Evolutionary conservation across 805 yeast species (phyloP), one percentile per base, ranked within the genome.

Genomic region (Schizosaccharomyces lindneri): DNA sequence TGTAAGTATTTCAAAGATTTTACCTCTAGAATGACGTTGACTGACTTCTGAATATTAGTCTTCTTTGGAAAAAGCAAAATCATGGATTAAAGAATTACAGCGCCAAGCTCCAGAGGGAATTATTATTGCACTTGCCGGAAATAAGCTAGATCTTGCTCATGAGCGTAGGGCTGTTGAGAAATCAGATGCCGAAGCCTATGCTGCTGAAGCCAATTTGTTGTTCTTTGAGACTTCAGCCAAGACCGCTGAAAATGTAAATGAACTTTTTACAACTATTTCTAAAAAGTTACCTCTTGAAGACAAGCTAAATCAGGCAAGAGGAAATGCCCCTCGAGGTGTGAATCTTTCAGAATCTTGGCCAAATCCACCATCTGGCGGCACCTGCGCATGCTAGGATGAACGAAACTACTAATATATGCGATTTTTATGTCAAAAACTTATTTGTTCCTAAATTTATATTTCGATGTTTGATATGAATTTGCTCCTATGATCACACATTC

Each of bases 81-180:
- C 80, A 63, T 93, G 98, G 98, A 81, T 87, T n/a, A 82, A 83
- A 62, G 97, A 93, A 73, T 76, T 90, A 64, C 86, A 85, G 72
- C 81, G 84, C 64, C 96, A 88, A 70, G 94, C 94, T 6, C 76
- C 77, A 57, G 81, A 69, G 62, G 80, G 82, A 62, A 80, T 89
- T 61, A 82, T 88, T 57, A 85, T 93, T 65, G 87, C 90, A 43
- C 71, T 93, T 9, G 85, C 90, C 3, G 98, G 97, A 0, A 93
- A 87, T 71, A 93, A 93, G 72, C 66, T 73, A 3, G 98, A 93
- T 71, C 70, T 88, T 59, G 69, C 60, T 17, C 60, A 76, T 43
- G 68, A 70, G 7, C 73, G 75, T 39, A 70, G 88, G 61, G 73
- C 76, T 64, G 75, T 78, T 21, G 68, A 71, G 70, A 72, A 64